Evolutionary conservation across 2,329 filamentous ascomycete genomes (phyloP), one percentile per base, ranked within the genome.

Genomic region (Xylariaceae sp.): DNA sequence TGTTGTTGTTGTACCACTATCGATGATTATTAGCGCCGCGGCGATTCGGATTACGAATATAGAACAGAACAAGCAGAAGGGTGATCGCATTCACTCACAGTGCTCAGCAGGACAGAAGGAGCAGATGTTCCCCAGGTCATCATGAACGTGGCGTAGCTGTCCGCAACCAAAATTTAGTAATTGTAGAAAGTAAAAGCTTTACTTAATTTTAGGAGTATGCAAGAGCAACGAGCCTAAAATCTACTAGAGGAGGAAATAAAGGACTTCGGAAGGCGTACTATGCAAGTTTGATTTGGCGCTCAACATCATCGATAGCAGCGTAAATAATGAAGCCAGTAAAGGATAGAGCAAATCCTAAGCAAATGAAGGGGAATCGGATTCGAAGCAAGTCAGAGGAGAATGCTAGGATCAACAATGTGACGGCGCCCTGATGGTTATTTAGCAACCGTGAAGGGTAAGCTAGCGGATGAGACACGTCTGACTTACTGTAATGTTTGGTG

Each of bases 121-220:
- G 89, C 89, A 1, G 86, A 87, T 0, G 88, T 91, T 14, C 90
- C 90, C 86, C 88, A 92, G 9, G 86, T 89, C 88, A 92, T 91
- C 87, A 92, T 89, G 72, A 92, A 93, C 52, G 83, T 87, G 4
- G 89, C 88, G 62, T 87, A 92, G 68, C 56, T 58, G 11, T n/a
- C n/a, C n/a, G 43, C 28, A 21, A 14, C 12, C 6, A n/a, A 26
- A 2, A 2, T 17, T 58, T 29, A 58, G 56, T 37, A 3, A 26
- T 28, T 11, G 14, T n/a, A n/a, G n/a, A n/a, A n/a, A n/a, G n/a
- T n/a, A n/a, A n/a, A n/a, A n/a, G n/a, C n/a, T n/a, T n/a, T n/a
- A n/a, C n/a, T n/a, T n/a, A n/a, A n/a, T n/a, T n/a, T n/a, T n/a
- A n/a, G n/a, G n/a, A n/a, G n/a, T n/a, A n/a, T n/a, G n/a, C n/a